A percentile compares a stretch with the other conserved stretches of the same genome.
Conservation (phyloP, 2,329 filamentous ascomycete species). For the Metarhizium sp. region DNA sequence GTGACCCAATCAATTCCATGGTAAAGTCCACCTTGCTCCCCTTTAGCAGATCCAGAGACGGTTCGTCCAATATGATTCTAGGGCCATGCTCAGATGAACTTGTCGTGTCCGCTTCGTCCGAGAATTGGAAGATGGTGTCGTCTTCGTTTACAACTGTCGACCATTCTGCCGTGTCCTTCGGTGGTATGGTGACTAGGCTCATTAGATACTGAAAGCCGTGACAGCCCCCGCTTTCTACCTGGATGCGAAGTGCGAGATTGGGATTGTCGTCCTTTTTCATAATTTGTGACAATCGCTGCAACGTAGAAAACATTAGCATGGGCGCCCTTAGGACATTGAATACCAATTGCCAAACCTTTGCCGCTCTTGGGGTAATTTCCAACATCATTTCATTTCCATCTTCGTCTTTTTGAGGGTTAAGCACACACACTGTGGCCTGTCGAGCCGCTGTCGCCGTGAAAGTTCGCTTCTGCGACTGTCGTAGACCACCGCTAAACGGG, state of each 20-base stretch:
- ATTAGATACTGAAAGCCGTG: conserved; percentile 98
- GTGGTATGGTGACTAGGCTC: conserved; percentile 61
- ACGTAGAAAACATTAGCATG: neutral
- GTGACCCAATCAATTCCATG: conserved; percentile 77
- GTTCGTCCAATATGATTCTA: conserved; percentile 83
- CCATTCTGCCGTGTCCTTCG: conserved; percentile 22
- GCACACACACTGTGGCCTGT: conserved; percentile 38
- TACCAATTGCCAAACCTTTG: conserved; percentile 47
- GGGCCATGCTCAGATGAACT: conserved; percentile 31
- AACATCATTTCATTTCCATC: conserved; percentile 77
- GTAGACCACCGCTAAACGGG: neutral
- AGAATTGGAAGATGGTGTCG: conserved; percentile 77
- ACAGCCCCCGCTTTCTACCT: conserved; percentile 88
- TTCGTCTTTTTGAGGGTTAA: conserved; percentile 72
- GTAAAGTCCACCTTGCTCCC: conserved; percentile 96
- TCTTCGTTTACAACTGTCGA: conserved; percentile 50
- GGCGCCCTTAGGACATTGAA: neutral
- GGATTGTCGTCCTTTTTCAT: conserved; percentile 66
- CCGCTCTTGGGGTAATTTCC: conserved; percentile 75
- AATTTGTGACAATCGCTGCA: conserved; percentile 64
- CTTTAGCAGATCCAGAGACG: conserved; percentile 78
- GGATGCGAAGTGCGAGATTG: conserved; percentile 76
- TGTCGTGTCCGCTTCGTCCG: conserved; percentile 31
- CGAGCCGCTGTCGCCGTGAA: conserved; percentile 29
- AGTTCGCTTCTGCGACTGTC: conserved; percentile 8